Percentiles rank a stretch among this genome's conserved stretches.
Conservation (phyloP, 1,284 basidiomycete genomes). For the Phylloboletellus chloephorus region DNA sequence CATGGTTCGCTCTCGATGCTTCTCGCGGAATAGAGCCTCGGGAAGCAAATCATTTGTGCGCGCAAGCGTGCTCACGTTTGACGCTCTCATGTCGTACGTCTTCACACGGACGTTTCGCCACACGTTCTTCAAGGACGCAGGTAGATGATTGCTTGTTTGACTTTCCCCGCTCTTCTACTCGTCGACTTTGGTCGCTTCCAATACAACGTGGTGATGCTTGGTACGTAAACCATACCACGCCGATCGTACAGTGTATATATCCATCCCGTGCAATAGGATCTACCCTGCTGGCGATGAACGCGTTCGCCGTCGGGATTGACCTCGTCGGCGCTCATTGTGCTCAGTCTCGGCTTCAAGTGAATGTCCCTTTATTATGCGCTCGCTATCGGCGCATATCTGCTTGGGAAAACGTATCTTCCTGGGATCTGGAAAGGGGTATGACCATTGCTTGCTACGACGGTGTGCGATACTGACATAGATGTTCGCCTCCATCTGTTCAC, state of each 20-base stretch:
- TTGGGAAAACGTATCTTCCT: conserved; percentile 79
- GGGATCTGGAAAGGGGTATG: conserved; percentile 63
- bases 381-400: conserved; percentile 77
- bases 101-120: conserved; percentile 60
- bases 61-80: conserved; percentile 64
- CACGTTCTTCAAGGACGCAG: conserved; percentile 66
- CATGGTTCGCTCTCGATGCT: conserved; percentile 68
- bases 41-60: conserved; percentile 78
- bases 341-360: conserved; percentile 88
- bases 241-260: background rate
- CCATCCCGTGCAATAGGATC: conserved; percentile 45
- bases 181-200: conserved; percentile 94
- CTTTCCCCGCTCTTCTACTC: conserved; percentile 66
- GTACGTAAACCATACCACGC: conserved; percentile 34
- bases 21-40: conserved; percentile 76
- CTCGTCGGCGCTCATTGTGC: conserved; percentile 77
- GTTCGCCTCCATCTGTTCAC: conserved; percentile 59
- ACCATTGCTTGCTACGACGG: conserved; percentile 3
- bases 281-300: conserved; percentile 64
- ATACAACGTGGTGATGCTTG: conserved; percentile 88
- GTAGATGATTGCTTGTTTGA: conserved; percentile 34
- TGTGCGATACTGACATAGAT: conserved; percentile 6
- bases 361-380: conserved; percentile 95
- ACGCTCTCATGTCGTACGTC: conserved; percentile 64
- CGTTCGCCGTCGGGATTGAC: conserved; percentile 66